Base-by-base conservation (phyloP, 164 flowering plant species). In the Piper betle region DNA sequence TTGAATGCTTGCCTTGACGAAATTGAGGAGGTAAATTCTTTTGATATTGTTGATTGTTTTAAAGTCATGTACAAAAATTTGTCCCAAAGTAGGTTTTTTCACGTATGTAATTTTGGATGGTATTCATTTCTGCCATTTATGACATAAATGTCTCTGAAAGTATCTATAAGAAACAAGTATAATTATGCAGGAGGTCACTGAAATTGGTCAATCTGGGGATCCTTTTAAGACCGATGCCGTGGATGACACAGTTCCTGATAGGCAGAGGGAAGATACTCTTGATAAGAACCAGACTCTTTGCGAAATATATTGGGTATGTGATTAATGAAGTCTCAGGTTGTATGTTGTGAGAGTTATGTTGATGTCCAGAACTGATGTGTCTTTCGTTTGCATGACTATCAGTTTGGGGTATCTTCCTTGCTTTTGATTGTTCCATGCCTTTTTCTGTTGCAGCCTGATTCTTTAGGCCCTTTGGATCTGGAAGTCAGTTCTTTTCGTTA, bases 381-480 rank as follows among this genome's bases (percentile, higher is more conserved):
- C 33, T 55, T 55, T 8, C 57, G 5, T 55, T 20, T 16, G 4
- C 46, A 6, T 19, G 7, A n/a, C 9, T 55, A 25, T 9, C 1
- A 11, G 4, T 6, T 38, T 55, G 58, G 25, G 25, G 38, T 0
- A 7, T 55, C 33, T 16, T 53, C 33, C 38, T 19, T 19, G 2
- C 2, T n/a, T 19, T 55, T 3, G 10, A 5, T 55, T 4, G 38
- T 58, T 11, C 37, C 9, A 18, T 63, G 25, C 15, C 42, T 12
- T 53, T 39, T 17, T 20, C 13, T 12, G 12, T 64, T 75, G 80
- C 91, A 90, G 97, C 86, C 97, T 20, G 99, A 93, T 53, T 93
- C 99, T 8, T 70, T 93, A 72, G 99, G 97, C 65, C 88, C 93
- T 19, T 70, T 93, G 55, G 99, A 93, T 68, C 69, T 93, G 82